Conservation (phyloP, 23 red algal genomes). For the Porphyridium purpureum region DNA sequence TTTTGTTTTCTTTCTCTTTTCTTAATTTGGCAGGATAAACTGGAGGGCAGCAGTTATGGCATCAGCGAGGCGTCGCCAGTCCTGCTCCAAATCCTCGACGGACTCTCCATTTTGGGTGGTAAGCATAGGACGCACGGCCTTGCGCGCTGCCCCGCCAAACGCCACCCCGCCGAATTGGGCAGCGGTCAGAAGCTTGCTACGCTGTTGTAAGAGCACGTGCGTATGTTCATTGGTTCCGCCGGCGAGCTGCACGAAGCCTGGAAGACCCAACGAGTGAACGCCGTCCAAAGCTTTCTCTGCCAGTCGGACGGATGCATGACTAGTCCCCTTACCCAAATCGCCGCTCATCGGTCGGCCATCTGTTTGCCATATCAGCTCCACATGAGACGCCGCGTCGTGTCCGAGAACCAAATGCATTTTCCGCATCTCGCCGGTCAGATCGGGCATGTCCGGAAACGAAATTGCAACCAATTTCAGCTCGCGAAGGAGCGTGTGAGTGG, state of each 20-base stretch:
- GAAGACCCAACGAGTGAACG: slow-evolving; percentile 9
- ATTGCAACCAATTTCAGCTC: slow-evolving; percentile 42
- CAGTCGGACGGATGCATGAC: slow-evolving; percentile 25
- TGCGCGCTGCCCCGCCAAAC: slow-evolving; percentile 34
- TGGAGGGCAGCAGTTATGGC: too few species aligned
- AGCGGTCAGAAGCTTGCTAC: neutral
- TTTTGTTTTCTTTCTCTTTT: too few species aligned
- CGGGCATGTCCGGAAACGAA: slow-evolving; percentile 39
- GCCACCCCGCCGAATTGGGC: slow-evolving; percentile 28
- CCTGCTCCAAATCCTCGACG: too few species aligned
- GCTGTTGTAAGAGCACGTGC: slow-evolving; percentile 16
- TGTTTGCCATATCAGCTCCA: slow-evolving; percentile 74
- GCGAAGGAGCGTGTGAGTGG: too few species aligned
- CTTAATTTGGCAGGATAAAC: too few species aligned
- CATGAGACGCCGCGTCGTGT: neutral
- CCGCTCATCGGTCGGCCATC: slow-evolving; percentile 96
- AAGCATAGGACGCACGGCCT: too few species aligned
- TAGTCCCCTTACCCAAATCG: slow-evolving; percentile 56
- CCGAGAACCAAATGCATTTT: neutral
- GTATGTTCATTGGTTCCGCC: slow-evolving; percentile 70
- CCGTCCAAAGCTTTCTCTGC: slow-evolving; percentile 14
- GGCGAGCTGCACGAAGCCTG: slow-evolving; percentile 76
- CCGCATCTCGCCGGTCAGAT: slow-evolving; percentile 1
- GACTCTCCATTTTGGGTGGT: too few species aligned
- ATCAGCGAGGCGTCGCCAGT: too few species aligned